Conservation (phyloP, 2,329 filamentous ascomycete species). For the Cadophora luteo-olivacea region DNA sequence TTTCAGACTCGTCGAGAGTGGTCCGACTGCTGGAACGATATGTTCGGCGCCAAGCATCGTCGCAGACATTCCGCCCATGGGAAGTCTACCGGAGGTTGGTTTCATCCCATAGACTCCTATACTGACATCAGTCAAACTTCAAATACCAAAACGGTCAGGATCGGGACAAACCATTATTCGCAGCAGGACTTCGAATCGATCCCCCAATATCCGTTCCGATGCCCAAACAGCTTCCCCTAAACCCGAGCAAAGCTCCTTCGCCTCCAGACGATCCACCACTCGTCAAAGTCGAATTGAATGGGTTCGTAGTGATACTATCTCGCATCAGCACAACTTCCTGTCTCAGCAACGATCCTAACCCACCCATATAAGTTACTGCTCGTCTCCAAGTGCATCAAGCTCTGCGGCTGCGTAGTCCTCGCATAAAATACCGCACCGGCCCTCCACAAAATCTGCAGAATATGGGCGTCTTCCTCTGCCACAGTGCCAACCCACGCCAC, state of each 20-base stretch:
- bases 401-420: constrained; percentile 60
- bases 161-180: constrained; percentile 49
- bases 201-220: constrained; percentile 62
- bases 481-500: constrained; percentile 55
- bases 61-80: constrained; percentile 34
- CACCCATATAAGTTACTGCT: constrained; percentile 55
- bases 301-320: constrained; percentile 57
- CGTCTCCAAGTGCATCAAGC: constrained; percentile 60
- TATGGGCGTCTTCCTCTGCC: constrained; percentile 53
- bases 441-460: constrained; percentile 53
- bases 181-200: constrained; percentile 54
- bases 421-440: constrained; percentile 60
- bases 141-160: background rate
- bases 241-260: constrained; percentile 60
- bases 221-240: constrained; percentile 58
- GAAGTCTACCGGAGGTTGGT: constrained; percentile 40
- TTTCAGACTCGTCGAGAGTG: constrained; percentile 58
- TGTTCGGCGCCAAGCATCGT: constrained; percentile 40
- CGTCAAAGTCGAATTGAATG: constrained; percentile 57
- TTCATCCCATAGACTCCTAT: constrained; percentile 44
- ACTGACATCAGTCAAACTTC: too few species aligned
- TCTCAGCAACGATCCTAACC: too few species aligned
- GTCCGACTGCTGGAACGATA: constrained; percentile 58
- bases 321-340: background rate
- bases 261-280: constrained; percentile 62